Evolutionary conservation across 2,329 filamentous ascomycete genomes (phyloP).

Genomic region (Coniosporium tulheliwenetii): DNA sequence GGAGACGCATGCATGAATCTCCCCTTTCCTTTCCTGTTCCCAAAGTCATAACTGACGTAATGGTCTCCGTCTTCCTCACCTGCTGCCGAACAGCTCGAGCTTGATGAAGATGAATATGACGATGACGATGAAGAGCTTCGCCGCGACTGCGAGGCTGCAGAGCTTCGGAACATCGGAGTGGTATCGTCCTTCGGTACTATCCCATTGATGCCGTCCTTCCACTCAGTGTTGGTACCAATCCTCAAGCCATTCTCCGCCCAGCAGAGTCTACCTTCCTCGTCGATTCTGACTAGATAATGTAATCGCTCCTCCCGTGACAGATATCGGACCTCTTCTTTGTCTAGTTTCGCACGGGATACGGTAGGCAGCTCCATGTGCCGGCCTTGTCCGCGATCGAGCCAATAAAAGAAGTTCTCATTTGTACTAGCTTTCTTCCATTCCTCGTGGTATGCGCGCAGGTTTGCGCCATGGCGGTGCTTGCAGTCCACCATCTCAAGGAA

Average conservation of each 20-base stretch:
- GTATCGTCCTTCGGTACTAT: slow-evolving; percentile 28
- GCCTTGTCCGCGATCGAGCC: slow-evolving; percentile 74
- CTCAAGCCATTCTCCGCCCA: slow-evolving; percentile 72
- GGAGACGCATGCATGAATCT: slow-evolving; percentile 54
- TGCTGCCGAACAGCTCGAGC: slow-evolving; percentile 25
- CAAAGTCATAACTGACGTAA: slow-evolving; percentile 48
- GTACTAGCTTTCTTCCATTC: slow-evolving; percentile 69
- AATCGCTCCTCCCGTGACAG: slow-evolving; percentile 67
- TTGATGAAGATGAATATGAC: slow-evolving; percentile 17
- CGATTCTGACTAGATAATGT: slow-evolving; percentile 66
- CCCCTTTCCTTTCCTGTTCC: slow-evolving; percentile 42
- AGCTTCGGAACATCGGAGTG: slow-evolving; percentile 24
- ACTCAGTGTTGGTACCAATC: slow-evolving; percentile 62
- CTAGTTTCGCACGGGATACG: slow-evolving; percentile 45
- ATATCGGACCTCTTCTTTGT: slow-evolving; percentile 70
- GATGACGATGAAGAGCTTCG: slow-evolving; percentile 10
- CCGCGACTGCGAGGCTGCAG: slow-evolving; percentile 14
- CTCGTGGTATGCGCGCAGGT: slow-evolving; percentile 65
- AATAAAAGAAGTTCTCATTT: slow-evolving; percentile 84
- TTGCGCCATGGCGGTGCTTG: slow-evolving; percentile 66
- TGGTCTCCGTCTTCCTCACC: slow-evolving; percentile 46
- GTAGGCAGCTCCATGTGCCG: slow-evolving; percentile 50
- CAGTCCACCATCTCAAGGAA: slow-evolving; percentile 70
- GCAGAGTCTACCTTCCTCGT: slow-evolving; percentile 57
- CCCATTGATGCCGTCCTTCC: slow-evolving; percentile 62